Conservation (phyloP, 306 rosid genomes). For the Senna siamea region DNA sequence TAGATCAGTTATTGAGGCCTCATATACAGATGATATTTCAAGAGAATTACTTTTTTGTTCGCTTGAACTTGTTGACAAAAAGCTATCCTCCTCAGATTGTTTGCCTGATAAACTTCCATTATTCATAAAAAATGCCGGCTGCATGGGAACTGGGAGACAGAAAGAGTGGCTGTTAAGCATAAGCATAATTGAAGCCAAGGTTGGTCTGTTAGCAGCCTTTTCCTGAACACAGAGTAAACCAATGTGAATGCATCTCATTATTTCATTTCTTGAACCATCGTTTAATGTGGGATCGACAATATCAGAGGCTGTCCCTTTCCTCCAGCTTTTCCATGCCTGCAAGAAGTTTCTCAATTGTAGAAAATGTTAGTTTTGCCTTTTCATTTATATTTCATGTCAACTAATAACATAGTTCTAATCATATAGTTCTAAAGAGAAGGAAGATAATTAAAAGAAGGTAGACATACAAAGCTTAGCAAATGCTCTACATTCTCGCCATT, state of each 20-base stretch:
- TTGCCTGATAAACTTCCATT: neutral
- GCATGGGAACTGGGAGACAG: slow-evolving; percentile 30
- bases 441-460: neutral
- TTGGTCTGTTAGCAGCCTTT: slow-evolving; percentile 35
- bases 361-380: neutral
- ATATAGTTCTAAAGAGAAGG: neutral
- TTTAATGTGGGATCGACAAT: slow-evolving; percentile 31
- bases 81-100: neutral
- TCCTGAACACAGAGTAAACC: slow-evolving; percentile 47
- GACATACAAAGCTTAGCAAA: slow-evolving; percentile 44
- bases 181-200: slow-evolving; percentile 29
- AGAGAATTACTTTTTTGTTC: neutral
- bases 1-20: slow-evolving; percentile 27
- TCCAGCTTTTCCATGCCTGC: slow-evolving; percentile 57
- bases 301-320: slow-evolving; percentile 37
- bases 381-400: neutral
- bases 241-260: slow-evolving; percentile 42
- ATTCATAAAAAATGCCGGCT: slow-evolving; percentile 37
- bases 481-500: slow-evolving; percentile 31
- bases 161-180: slow-evolving; percentile 39
- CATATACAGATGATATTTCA: slow-evolving; percentile 20
- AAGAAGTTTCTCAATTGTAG: neutral
- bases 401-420: neutral
- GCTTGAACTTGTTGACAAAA: neutral
- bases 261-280: slow-evolving; percentile 33